phyloP scores from a whole-genome alignment of 208 protist genomes.

The Vickermania spadyakhi region DNA sequence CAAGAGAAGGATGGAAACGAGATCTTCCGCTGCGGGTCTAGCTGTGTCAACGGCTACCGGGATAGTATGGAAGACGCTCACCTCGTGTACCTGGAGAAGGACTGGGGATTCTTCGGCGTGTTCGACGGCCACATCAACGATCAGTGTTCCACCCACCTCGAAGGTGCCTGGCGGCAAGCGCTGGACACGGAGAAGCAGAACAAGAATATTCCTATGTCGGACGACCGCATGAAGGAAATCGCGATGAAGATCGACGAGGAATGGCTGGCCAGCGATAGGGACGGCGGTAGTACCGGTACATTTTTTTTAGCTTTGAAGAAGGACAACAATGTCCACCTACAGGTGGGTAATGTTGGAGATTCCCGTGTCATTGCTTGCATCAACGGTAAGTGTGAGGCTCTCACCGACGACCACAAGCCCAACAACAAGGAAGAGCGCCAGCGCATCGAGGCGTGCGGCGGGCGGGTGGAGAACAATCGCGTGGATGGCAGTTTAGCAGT shows the following conservation, averaged over 20 bases:
- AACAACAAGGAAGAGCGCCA: conserved; percentile 75
- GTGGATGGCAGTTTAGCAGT: conserved; percentile 92
- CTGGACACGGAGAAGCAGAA: conserved; percentile 44
- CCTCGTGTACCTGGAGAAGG: conserved; percentile 60
- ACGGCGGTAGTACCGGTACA: conserved; percentile 84
- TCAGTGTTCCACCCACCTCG: conserved; percentile 74
- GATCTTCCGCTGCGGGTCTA: conserved; percentile 82
- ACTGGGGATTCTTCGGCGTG: conserved; percentile 87
- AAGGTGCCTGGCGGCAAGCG: conserved; percentile 55
- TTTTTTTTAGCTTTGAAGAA: conserved; percentile 79
- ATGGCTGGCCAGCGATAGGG: conserved; percentile 57
- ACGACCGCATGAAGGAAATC: conserved; percentile 78
- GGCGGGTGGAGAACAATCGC: conserved; percentile 88
- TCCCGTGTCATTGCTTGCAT: conserved; percentile 83
- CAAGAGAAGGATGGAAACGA: conserved; percentile 82
- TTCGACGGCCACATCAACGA: conserved; percentile 89
- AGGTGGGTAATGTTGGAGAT: conserved; percentile 92
- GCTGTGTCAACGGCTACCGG: conserved; percentile 87
- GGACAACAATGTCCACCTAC: conserved; percentile 60
- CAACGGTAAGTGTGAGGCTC: conserved; percentile 62
- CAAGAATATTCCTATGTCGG: conserved; percentile 60
- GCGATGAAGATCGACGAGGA: conserved; percentile 75
- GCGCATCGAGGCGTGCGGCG: conserved; percentile 87
- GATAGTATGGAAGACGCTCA: conserved; percentile 90
- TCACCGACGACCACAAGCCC: conserved; percentile 94